Base-by-base conservation (phyloP, 257 asterid species). In the Linderniella brevidens region DNA sequence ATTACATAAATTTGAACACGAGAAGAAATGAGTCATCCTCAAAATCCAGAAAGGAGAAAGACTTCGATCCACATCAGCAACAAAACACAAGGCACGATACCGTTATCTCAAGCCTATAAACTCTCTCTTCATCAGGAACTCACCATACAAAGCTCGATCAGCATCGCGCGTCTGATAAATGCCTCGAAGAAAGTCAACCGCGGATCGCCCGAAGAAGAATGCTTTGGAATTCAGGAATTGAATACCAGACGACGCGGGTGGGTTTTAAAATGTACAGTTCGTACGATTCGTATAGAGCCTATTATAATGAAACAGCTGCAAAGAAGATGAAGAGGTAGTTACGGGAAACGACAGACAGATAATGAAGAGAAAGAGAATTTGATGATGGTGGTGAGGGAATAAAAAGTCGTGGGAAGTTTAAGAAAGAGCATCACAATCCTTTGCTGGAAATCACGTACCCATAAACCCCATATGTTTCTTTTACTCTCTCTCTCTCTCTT, bases 371-470 rank as follows among this genome's bases (percentile, higher is more conserved):
- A 46, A 41, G 56, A 50, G 53, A 48, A 41, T 50, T 20, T 54
- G 59, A 73, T 66, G 54, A 25, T 57, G 62, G 74, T 69, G 58
- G 63, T 69, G 74, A 50, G 53, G 59, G 72, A 53, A 41, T 50
- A 61, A 67, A 74, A 65, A 47, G 55, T 52, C 63, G 72, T 60
- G 45, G 55, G 47, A 56, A 61, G 32, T 25, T 25, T 25, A 66
- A 64, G 71, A 56, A 60, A 60, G 64, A 64, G 79, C 74, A 76
- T 74, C 78, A 68, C 68, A 69, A 49, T 66, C 72, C 82, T 65
- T 79, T 56, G 83, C 75, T 64, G 84, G 76, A 68, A 70, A 61
- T 61, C 64, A 55, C 61, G 51, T 65, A 43, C 53, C 60, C 69
- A 72, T 25, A 57, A 40, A 48, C 58, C 58, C 72, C 59, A 57